Evolutionary conservation across 805 yeast species (phyloP), one percentile per base, ranked within the genome.

Genomic region (Myxozyma nipponensis): DNA sequence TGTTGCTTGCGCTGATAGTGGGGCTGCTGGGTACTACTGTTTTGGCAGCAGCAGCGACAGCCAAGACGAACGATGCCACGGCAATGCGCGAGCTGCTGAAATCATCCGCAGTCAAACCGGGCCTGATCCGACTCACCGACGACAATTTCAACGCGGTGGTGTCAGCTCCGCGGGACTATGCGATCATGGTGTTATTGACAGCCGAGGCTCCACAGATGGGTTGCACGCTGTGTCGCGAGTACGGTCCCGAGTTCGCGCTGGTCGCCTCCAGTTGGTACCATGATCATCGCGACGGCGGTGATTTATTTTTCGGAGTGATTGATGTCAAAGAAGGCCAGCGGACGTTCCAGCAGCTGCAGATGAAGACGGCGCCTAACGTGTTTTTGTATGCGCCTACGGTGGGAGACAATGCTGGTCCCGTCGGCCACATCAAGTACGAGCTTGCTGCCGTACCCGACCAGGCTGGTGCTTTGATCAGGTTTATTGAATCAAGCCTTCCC

Each of bases 361-460:
- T 91, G 60, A 77, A 78, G 58, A 81, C 81, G 49, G 95, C 91
- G 24, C 98, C 98, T 26, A 82, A 85, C 63, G 63, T 89, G 40
- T 82, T 72, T 66, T 64, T 83, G 50, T 84, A 79, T 65, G 67
- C 72, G 1, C 85, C 90, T 19, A 72, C 80, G 10, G 63, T 64
- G 0, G 66, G 64, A 28, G 52, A 65, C 25, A 66, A 66, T 7
- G 62, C 69, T 13, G 56, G 62, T 10, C 63, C 66, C 23, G 69
- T 65, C 40, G 66, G 61, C 47, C 62, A 62, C 22, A 54, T 59
- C 50, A 46, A 44, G 7, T 52, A 43, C 37, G 58, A 54, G 10
- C 38, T 54, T 24, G 42, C 21, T 17, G 45, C 44, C 24, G 50
- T 42, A 54, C 41, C 49, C 21, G 53, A 56, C 24, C 28, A 46